A percentile compares a stretch with the other conserved stretches of the same genome.
These are phyloP conservation scores for Gremmenia infestans DNA, from an alignment of 2,329 filamentous ascomycete genomes.

Conservation along the genomic window DNA sequence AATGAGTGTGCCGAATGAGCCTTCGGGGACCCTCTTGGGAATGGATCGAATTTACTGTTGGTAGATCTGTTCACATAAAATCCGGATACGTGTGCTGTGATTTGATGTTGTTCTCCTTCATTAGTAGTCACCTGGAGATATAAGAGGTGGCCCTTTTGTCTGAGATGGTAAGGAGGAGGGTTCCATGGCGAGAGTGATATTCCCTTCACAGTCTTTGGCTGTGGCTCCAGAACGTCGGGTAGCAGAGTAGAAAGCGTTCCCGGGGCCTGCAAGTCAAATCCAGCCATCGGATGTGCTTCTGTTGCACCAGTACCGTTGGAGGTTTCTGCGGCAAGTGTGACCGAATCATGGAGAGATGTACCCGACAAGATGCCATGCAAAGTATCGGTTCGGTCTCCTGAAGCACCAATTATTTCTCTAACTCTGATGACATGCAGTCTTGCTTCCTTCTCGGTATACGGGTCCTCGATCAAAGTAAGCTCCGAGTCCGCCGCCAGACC, in stretches of 20 bases:
- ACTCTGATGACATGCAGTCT: constrained; percentile 89
- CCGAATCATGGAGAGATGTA: constrained; percentile 77
- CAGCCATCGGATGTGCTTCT: constrained; percentile 53
- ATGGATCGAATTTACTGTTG: constrained; percentile 91
- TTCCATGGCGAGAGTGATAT: constrained; percentile 93
- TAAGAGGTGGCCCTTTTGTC: constrained; percentile 86
- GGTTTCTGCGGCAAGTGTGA: constrained; percentile 39
- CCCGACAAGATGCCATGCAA: constrained; percentile 83
- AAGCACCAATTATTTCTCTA: constrained; percentile 86
- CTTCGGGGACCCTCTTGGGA: constrained; percentile 74
- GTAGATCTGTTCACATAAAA: constrained; percentile 98
- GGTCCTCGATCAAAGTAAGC: constrained; percentile 80
- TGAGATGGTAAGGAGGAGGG: constrained; percentile 84
- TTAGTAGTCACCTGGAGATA: constrained; percentile 87
- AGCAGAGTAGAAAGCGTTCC: constrained; percentile 67
- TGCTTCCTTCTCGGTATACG: constrained; percentile 97
- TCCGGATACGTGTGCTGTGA: constrained; percentile 88
- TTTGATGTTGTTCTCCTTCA: constrained; percentile 90
- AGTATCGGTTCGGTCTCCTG: constrained; percentile 81
- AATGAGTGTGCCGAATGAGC: constrained; percentile 78
- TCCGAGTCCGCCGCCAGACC: constrained; percentile 73
- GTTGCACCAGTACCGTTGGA: constrained; percentile 33
- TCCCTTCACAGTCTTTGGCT: constrained; percentile 87
- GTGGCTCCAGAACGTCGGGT: constrained; percentile 57
- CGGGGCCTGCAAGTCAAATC: constrained; percentile 71